A percentile compares a stretch with the other conserved stretches of the same genome.
Evolutionary conservation across 192 early-diverging fungal species (phyloP).

Genomic region (Thamnidium elegans): DNA sequence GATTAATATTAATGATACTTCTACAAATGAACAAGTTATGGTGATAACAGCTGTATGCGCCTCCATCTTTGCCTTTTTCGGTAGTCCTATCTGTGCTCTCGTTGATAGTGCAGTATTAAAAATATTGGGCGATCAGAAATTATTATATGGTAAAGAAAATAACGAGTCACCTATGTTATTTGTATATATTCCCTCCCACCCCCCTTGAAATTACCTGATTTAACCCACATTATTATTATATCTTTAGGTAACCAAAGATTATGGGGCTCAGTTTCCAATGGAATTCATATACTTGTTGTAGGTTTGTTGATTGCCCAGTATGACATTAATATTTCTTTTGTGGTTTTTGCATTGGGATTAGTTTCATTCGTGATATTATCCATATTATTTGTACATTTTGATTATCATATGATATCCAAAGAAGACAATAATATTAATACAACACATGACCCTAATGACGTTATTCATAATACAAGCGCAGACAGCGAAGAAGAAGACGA

Average conservation of each 20-base stretch:
- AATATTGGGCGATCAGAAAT: conserved; percentile 39
- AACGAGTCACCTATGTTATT: neutral
- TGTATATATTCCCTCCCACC: neutral
- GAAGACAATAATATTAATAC: conserved; percentile 9
- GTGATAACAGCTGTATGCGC: conserved; percentile 13
- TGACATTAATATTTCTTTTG: conserved; percentile 26
- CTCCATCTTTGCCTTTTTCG: conserved; percentile 37
- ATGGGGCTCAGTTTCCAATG: conserved; percentile 37
- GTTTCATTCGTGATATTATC: conserved; percentile 5
- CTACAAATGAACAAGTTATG: neutral
- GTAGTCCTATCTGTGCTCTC: conserved; percentile 27
- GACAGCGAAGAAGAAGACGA: conserved; percentile 3
- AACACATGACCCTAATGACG: conserved; percentile 1
- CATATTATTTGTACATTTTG: conserved; percentile 1
- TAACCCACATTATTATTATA: neutral
- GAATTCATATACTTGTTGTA: conserved; percentile 18
- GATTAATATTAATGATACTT: neutral
- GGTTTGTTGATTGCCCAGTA: conserved; percentile 17
- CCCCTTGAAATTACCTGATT: no score
- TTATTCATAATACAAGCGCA: neutral
- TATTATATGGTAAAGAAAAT: conserved; percentile 37
- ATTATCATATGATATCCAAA: conserved; percentile 7
- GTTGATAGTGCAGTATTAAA: conserved; percentile 41
- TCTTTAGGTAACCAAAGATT: conserved; percentile 30
- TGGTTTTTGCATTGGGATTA: conserved; percentile 21